These are phyloP conservation scores for Alnus glutinosa DNA, from an alignment of 306 rosid species.

Conservation along the genomic window DNA sequence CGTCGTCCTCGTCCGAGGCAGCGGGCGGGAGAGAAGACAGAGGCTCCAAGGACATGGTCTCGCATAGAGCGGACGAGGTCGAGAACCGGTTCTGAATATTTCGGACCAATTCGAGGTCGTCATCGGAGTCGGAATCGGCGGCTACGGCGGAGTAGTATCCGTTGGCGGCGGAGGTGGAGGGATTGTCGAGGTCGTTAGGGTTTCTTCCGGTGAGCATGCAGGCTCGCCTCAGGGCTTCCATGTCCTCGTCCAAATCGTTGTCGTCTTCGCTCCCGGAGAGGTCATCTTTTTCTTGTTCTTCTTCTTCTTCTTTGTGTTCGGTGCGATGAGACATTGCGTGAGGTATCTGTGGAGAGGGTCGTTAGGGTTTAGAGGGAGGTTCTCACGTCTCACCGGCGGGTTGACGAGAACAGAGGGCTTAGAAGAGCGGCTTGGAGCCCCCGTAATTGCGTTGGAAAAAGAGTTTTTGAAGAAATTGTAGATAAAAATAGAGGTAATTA, in stretches of 20 bases:
- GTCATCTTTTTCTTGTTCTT: constrained; percentile 23
- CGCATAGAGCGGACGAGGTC: constrained; percentile 1
- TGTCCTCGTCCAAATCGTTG: constrained; percentile 57
- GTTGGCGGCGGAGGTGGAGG: neutral
- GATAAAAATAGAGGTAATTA: too few species aligned
- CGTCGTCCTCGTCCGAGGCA: constrained; percentile 62
- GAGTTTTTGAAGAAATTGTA: too few species aligned
- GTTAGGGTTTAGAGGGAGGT: neutral
- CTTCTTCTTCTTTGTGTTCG: constrained; percentile 24
- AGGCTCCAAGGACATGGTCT: constrained; percentile 38
- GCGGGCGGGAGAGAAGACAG: constrained; percentile 37
- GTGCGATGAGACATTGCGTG: constrained; percentile 44
- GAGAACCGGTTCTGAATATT: constrained; percentile 53
- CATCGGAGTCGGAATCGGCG: constrained; percentile 21
- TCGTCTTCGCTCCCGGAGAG: constrained; percentile 34
- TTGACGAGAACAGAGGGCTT: neutral
- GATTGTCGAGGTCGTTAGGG: constrained; percentile 16
- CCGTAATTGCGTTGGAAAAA: too few species aligned
- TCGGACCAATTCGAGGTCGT: constrained; percentile 46
- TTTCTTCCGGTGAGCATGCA: constrained; percentile 43
- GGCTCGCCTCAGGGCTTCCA: constrained; percentile 67
- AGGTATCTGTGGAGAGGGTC: neutral
- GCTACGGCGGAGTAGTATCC: neutral
- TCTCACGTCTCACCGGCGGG: neutral
- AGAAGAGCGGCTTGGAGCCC: neutral